phyloP scores from a whole-genome alignment of 257 asterid species.

The Oldenlandia corymbosa region DNA sequence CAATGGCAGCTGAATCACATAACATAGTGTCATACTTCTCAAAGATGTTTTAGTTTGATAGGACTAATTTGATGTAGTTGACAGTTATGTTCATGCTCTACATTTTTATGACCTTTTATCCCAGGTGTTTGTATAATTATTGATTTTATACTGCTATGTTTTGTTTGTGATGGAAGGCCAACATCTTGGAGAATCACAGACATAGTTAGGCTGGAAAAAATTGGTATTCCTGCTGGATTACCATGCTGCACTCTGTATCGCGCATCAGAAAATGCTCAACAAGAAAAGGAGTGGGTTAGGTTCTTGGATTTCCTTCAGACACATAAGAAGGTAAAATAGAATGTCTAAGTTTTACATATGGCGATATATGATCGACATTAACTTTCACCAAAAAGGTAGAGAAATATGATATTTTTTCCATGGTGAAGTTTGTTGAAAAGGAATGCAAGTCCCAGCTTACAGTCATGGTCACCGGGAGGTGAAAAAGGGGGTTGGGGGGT shows the following conservation, averaged over 20 bases:
- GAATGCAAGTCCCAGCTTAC: too few relatives aligned
- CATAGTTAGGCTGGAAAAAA: constrained; percentile 22
- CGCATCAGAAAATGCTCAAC: constrained; percentile 43
- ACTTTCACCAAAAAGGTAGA: too few relatives aligned
- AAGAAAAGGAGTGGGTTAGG: constrained; percentile 51
- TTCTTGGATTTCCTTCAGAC: constrained; percentile 44
- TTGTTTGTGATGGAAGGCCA: constrained; percentile 34
- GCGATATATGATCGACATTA: too few relatives aligned
- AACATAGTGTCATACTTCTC: too few relatives aligned
- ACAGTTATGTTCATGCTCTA: background rate
- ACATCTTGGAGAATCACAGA: constrained; percentile 36
- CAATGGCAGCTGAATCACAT: too few relatives aligned
- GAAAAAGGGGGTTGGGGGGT: too few relatives aligned
- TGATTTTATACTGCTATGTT: constrained; percentile 10
- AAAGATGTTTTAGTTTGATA: too few relatives aligned
- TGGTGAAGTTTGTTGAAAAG: too few relatives aligned
- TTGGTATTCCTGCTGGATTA: constrained; percentile 27
- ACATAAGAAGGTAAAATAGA: constrained; percentile 36
- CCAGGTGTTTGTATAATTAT: background rate
- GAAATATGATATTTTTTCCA: too few relatives aligned
- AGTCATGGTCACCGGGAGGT: too few relatives aligned
- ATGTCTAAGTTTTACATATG: background rate
- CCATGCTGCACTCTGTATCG: constrained; percentile 36
- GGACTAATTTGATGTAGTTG: background rate
- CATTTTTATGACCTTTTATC: background rate